phyloP scores from a whole-genome alignment of 805 yeast species.

The Cyberlindnera saturnus region DNA sequence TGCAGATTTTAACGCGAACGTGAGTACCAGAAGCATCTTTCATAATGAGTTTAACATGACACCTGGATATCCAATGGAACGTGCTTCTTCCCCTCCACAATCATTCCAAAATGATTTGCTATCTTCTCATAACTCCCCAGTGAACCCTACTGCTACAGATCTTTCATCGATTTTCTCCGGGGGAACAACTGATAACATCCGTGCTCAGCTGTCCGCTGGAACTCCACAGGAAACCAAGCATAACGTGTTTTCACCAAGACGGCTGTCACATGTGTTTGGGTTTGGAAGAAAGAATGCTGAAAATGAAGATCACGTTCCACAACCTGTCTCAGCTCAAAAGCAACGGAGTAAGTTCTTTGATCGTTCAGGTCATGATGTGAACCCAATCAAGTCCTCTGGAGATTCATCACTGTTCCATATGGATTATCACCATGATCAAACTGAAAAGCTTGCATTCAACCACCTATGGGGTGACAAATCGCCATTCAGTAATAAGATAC shows the following conservation, averaged over 20 bases:
- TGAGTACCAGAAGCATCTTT: slow-evolving; percentile 15
- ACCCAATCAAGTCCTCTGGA: slow-evolving; percentile 2
- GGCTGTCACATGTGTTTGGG: slow-evolving; percentile 25
- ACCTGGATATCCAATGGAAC: slow-evolving; percentile 12
- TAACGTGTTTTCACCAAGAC: slow-evolving; percentile 24
- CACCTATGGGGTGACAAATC: slow-evolving; percentile 14
- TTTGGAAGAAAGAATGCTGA: slow-evolving; percentile 21
- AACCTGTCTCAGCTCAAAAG: slow-evolving; percentile 3
- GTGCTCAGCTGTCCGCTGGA: not conserved
- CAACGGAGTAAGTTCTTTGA: slow-evolving; percentile 22
- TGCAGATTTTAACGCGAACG: slow-evolving; percentile 10
- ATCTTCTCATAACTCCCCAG: slow-evolving; percentile 20
- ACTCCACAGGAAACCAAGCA: slow-evolving; percentile 3
- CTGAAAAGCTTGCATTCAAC: slow-evolving; percentile 7
- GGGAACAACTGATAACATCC: slow-evolving; percentile 11
- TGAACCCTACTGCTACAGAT: slow-evolving; percentile 17
- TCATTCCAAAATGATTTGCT: slow-evolving; percentile 16
- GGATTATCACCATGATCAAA: not conserved
- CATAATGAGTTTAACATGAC: slow-evolving; percentile 15
- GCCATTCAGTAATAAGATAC: slow-evolving; percentile 4
- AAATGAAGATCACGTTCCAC: not conserved
- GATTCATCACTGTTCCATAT: slow-evolving; percentile 2
- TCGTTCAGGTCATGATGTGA: not conserved
- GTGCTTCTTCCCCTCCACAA: slow-evolving; percentile 15
- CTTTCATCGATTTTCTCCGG: slow-evolving; percentile 19